phyloP scores from a whole-genome alignment of 2,329 filamentous ascomycete genomes.

The Fonsecaea multimorphosa region DNA sequence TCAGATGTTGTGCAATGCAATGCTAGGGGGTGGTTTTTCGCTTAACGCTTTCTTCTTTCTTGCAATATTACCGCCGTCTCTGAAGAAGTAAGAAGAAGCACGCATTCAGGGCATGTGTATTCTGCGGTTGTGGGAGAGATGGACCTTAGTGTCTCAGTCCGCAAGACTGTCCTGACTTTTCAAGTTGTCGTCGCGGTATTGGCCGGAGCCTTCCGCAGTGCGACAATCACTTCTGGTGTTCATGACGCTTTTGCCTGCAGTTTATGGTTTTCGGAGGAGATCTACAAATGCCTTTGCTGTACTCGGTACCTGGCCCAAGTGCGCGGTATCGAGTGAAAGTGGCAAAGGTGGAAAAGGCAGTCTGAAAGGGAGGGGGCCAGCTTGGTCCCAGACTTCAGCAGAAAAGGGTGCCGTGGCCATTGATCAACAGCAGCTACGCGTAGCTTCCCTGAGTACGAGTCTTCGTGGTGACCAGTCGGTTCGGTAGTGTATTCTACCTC shows the following conservation, averaged over 20 bases:
- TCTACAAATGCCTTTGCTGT: neutral
- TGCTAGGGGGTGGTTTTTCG: neutral
- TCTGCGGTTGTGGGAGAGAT: neutral
- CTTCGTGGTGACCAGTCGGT: too few relatives aligned
- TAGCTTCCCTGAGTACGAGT: too few relatives aligned
- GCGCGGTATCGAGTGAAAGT: neutral
- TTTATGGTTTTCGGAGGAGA: neutral
- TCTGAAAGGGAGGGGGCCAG: neutral
- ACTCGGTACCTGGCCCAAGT: neutral
- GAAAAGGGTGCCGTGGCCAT: neutral
- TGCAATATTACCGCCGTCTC: neutral
- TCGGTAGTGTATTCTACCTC: neutral
- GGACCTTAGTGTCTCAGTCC: neutral
- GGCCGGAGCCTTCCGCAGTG: neutral
- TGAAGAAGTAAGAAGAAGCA: neutral
- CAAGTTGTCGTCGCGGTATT: neutral
- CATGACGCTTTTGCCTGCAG: neutral
- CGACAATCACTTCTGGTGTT: neutral
- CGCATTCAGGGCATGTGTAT: too few relatives aligned
- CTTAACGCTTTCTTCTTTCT: too few relatives aligned
- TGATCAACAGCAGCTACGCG: too few relatives aligned
- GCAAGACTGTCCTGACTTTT: neutral
- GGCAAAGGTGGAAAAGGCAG: neutral
- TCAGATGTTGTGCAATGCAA: neutral
- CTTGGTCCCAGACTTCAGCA: neutral